phyloP scores from a whole-genome alignment of 2,329 filamentous ascomycete species.

The Dothideomycetes sp. region DNA sequence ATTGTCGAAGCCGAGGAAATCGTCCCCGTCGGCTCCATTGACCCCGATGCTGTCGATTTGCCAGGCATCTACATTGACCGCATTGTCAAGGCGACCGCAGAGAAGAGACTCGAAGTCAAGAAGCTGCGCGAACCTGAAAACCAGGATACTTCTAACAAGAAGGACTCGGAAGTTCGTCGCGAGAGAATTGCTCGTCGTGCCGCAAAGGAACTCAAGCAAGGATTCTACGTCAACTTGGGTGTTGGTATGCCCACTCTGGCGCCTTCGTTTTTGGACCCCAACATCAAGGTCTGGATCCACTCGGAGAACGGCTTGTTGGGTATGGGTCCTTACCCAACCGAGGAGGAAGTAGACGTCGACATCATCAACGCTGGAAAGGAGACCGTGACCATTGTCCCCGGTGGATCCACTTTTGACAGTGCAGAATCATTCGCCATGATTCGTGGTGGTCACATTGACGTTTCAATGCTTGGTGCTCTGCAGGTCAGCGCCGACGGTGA shows the following conservation, averaged over 20 bases:
- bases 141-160: slow-evolving; percentile 29
- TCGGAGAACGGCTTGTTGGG: slow-evolving; percentile 80
- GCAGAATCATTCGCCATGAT: slow-evolving; percentile 84
- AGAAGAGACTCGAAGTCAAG: slow-evolving; percentile 63
- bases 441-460: slow-evolving; percentile 71
- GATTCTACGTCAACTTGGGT: slow-evolving; percentile 71
- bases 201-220: slow-evolving; percentile 71
- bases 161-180: slow-evolving; percentile 45
- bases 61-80: slow-evolving; percentile 77
- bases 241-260: slow-evolving; percentile 84
- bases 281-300: slow-evolving; percentile 70
- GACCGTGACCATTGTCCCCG: slow-evolving; percentile 69
- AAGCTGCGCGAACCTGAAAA: slow-evolving; percentile 43
- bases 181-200: slow-evolving; percentile 68
- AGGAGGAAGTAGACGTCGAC: slow-evolving; percentile 64
- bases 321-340: slow-evolving; percentile 70
- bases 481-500: slow-evolving; percentile 73
- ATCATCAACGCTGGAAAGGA: slow-evolving; percentile 84
- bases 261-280: slow-evolving; percentile 61
- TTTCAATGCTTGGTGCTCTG: slow-evolving; percentile 73
- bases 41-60: slow-evolving; percentile 65
- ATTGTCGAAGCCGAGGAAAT: slow-evolving; percentile 84
- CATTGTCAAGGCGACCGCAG: slow-evolving; percentile 62
- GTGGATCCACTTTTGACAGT: slow-evolving; percentile 68
- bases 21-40: slow-evolving; percentile 63